Percentiles rank a stretch among this genome's conserved stretches.
These are phyloP conservation scores for Tilletia caries DNA, from an alignment of 1,284 basidiomycete species.

Conservation along the genomic window DNA sequence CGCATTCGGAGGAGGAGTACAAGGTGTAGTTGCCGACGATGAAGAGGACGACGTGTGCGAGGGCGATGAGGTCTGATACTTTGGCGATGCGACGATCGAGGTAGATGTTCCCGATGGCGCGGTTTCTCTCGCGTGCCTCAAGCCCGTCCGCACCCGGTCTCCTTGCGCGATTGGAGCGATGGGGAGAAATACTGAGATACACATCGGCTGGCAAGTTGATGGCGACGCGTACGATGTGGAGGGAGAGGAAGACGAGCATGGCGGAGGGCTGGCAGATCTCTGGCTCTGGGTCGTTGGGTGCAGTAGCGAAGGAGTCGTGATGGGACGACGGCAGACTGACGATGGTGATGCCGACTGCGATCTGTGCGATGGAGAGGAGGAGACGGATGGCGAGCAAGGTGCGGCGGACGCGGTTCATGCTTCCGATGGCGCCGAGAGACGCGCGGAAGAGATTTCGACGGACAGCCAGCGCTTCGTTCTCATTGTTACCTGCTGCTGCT, in stretches of 20 bases:
- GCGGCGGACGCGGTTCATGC: background rate
- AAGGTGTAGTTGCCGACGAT: constrained; percentile 42
- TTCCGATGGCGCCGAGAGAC: background rate
- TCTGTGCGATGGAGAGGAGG: constrained; percentile 13
- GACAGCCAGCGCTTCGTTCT: background rate
- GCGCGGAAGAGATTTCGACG: background rate
- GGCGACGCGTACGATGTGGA: constrained; percentile 34
- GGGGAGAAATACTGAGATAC: constrained; percentile 40
- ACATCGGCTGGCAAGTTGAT: constrained; percentile 36
- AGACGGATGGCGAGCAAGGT: constrained; percentile 2
- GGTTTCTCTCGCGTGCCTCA: constrained; percentile 29
- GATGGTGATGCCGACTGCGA: constrained; percentile 18
- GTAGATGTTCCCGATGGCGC: constrained; percentile 30
- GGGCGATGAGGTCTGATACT: constrained; percentile 34
- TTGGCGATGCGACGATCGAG: constrained; percentile 32
- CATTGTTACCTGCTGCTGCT: background rate
- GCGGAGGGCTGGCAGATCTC: constrained; percentile 31
- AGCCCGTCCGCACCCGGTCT: constrained; percentile 29
- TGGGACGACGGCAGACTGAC: constrained; percentile 20
- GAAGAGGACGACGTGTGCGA: constrained; percentile 36
- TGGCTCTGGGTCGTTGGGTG: constrained; percentile 21
- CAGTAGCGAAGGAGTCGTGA: constrained; percentile 16
- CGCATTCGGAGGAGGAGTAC: constrained; percentile 27
- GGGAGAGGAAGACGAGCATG: constrained; percentile 39
- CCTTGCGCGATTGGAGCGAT: constrained; percentile 30